phyloP scores from a whole-genome alignment of 352 stramenopile genomes.

The Phytophthora rubi region DNA sequence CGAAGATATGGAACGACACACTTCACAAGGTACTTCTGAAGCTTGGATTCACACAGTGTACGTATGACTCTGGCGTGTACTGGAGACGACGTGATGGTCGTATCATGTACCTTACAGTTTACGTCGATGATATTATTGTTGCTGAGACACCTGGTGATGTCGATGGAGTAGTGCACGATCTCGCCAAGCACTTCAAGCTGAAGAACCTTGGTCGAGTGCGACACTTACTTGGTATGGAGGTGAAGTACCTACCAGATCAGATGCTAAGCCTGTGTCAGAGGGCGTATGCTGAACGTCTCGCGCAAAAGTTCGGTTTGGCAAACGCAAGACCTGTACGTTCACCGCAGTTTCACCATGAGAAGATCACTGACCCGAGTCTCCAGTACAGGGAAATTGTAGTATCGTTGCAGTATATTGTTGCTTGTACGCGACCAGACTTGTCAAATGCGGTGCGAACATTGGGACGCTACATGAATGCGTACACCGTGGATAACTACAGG shows the following conservation, averaged over 20 bases:
- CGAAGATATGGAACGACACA: slow-evolving; percentile 15
- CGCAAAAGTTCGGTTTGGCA: neutral
- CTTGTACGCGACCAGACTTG: neutral
- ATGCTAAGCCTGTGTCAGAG: slow-evolving; percentile 3
- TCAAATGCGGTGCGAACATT: slow-evolving; percentile 6
- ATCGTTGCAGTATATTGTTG: slow-evolving; percentile 4
- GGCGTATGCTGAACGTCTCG: slow-evolving; percentile 4
- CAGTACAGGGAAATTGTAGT: slow-evolving; percentile 5
- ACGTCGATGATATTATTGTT: slow-evolving; percentile 8
- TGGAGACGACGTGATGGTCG: neutral
- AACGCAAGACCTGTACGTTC: neutral
- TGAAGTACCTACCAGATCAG: neutral
- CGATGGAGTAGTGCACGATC: neutral
- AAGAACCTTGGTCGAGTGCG: slow-evolving; percentile 9
- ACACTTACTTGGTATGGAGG: slow-evolving; percentile 6
- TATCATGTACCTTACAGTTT: slow-evolving; percentile 9
- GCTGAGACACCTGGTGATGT: neutral
- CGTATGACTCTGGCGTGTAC: slow-evolving; percentile 5
- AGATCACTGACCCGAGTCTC: neutral
- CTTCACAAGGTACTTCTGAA: slow-evolving; percentile 8
- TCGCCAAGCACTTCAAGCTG: neutral
- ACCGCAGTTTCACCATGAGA: slow-evolving; percentile 3
- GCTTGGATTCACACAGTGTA: slow-evolving; percentile 6
- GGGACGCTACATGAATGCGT: neutral
- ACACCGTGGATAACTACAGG: slow-evolving; percentile 7